phyloP scores from a whole-genome alignment of 2,329 filamentous ascomycete species.

The Podosphaera fusca region DNA sequence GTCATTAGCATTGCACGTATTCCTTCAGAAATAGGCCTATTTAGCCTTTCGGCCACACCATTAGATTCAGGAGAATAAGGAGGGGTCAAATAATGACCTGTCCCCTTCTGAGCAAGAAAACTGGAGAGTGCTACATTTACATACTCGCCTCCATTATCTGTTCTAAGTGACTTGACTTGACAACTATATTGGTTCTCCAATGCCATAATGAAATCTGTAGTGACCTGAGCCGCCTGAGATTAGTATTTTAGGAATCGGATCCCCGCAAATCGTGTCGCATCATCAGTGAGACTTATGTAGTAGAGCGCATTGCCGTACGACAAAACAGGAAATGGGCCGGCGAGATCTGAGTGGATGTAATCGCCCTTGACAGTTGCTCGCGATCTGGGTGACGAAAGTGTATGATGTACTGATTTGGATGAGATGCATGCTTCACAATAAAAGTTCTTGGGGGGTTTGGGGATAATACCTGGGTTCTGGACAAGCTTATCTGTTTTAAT shows the following conservation, averaged over 20 bases:
- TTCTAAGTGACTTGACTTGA: not conserved
- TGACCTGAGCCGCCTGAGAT: not conserved
- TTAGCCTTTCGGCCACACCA: not conserved
- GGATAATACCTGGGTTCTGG: not conserved
- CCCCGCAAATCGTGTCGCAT: not conserved
- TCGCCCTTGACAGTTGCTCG: not conserved
- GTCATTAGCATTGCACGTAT: not conserved
- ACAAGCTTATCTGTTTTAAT: not conserved
- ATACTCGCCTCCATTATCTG: not conserved
- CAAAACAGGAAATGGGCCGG: not conserved
- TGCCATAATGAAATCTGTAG: not conserved
- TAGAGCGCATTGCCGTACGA: not conserved
- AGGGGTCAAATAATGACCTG: not conserved
- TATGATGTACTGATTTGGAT: not conserved
- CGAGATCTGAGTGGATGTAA: not conserved
- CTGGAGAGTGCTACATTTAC: not conserved
- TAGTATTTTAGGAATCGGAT: not conserved
- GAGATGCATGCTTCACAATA: not conserved
- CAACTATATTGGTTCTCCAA: not conserved
- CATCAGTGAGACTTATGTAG: not conserved
- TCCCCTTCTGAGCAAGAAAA: conserved; percentile 1
- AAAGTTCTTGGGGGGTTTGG: not conserved
- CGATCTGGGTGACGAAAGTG: not conserved
- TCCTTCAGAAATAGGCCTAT: not conserved
- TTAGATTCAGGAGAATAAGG: not conserved